Percentiles rank a stretch among this genome's conserved stretches.
These are phyloP conservation scores for Scheffersomyces quercinus DNA, from an alignment of 1,139 yeast genomes.

Conservation along the genomic window DNA sequence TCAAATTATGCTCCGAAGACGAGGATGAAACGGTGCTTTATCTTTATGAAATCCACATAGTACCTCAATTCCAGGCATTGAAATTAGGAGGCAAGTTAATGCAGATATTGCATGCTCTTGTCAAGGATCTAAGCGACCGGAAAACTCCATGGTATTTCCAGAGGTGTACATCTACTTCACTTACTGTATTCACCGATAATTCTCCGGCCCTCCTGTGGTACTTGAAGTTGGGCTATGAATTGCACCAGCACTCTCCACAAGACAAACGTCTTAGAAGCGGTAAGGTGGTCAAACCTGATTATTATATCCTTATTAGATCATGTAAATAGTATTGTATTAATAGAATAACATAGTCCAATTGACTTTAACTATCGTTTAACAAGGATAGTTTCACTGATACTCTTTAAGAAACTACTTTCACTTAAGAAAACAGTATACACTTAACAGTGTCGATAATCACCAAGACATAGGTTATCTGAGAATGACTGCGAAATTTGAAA, in stretches of 20 bases:
- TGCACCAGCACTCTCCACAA: conserved; percentile 43
- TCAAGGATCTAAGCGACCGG: conserved; percentile 14
- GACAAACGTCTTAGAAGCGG: conserved; percentile 43
- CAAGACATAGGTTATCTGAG: no score
- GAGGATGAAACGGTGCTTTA: conserved; percentile 40
- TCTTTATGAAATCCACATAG: conserved; percentile 56
- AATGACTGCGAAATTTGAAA: no score
- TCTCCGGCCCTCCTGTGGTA: conserved; percentile 46
- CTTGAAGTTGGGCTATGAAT: conserved; percentile 33
- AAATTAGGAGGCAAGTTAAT: conserved; percentile 39
- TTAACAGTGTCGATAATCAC: no score
- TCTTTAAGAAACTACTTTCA: no score
- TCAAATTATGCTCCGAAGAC: conserved; percentile 36
- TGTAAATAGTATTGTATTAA: neutral
- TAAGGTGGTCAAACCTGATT: conserved; percentile 40
- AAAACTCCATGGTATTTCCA: conserved; percentile 10
- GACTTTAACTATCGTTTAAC: no score
- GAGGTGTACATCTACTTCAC: conserved; percentile 30
- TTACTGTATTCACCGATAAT: conserved; percentile 57
- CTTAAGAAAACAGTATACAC: no score
- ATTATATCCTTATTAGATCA: conserved; percentile 28
- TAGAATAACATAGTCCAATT: conserved; percentile 1
- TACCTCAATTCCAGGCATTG: conserved; percentile 25
- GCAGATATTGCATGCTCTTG: conserved; percentile 25
- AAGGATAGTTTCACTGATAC: no score